Evolutionary conservation across 768 basidiomycete species (phyloP).

Genomic region (Hygrocybe punicea): DNA sequence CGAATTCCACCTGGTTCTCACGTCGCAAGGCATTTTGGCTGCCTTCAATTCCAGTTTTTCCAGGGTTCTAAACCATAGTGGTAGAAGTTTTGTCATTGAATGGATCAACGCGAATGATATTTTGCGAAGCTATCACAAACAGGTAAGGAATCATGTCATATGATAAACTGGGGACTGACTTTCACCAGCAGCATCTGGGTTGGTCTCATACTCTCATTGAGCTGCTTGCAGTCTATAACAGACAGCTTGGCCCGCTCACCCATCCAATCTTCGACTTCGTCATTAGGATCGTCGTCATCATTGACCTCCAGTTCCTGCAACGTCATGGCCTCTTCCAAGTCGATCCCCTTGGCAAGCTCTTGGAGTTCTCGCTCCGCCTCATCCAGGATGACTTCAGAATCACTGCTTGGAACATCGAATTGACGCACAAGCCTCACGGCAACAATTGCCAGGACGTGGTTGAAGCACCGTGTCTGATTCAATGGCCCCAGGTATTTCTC

Average conservation of each 20-base stretch:
- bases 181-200: slow-evolving; percentile 8
- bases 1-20: slow-evolving; percentile 37
- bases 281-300: too few relatives aligned
- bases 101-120: slow-evolving; percentile 24
- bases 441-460: slow-evolving; percentile 38
- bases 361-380: background rate
- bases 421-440: slow-evolving; percentile 30
- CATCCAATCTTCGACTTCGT: background rate
- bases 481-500: slow-evolving; percentile 18
- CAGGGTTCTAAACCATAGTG: slow-evolving; percentile 25
- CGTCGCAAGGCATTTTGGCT: slow-evolving; percentile 31
- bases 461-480: slow-evolving; percentile 35
- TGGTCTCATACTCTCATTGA: background rate
- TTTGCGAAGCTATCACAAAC: slow-evolving; percentile 16
- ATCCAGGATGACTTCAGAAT: background rate
- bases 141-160: background rate
- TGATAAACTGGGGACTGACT: slow-evolving; percentile 3
- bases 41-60: slow-evolving; percentile 2
- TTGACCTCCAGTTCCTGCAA: too few relatives aligned
- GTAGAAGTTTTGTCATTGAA: slow-evolving; percentile 31
- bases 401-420: slow-evolving; percentile 30
- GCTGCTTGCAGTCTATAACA: background rate
- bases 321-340: background rate
- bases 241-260: slow-evolving; percentile 1
- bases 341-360: background rate